A percentile compares a stretch with the other conserved stretches of the same genome.
Conservation (phyloP, 805 yeast species). For the Candida coleopterorum region DNA sequence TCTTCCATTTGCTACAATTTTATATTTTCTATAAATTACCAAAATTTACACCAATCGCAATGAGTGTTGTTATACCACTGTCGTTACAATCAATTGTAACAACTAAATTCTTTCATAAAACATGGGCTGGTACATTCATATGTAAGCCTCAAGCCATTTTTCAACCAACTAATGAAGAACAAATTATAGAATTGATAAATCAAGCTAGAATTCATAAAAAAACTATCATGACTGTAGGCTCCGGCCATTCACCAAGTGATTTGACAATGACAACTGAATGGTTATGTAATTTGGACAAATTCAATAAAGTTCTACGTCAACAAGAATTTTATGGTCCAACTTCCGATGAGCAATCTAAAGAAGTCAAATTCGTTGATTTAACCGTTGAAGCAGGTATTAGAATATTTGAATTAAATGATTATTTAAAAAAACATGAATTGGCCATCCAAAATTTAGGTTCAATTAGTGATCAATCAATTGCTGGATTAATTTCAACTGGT, state of each 20-base stretch:
- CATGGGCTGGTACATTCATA: conserved; percentile 90
- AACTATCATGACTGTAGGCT: conserved; percentile 80
- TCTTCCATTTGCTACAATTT: too few species aligned
- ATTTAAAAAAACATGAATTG: conserved; percentile 56
- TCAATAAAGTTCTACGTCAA: conserved; percentile 50
- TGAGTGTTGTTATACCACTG: conserved; percentile 31
- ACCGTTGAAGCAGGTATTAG: conserved; percentile 94
- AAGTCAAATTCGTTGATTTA: conserved; percentile 73
- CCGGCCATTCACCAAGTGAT: conserved; percentile 94
- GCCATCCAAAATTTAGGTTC: conserved; percentile 93
- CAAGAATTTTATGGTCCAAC: conserved; percentile 43
- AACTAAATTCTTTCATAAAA: conserved; percentile 45
- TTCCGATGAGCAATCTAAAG: conserved; percentile 16
- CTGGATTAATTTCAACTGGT: conserved; percentile 95
- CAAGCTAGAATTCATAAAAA: conserved; percentile 55
- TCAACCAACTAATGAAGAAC: conserved; percentile 71
- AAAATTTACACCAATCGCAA: too few species aligned
- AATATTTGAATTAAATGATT: conserved; percentile 66
- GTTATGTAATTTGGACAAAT: conserved; percentile 80
- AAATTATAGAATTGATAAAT: conserved; percentile 61
- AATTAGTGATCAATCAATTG: conserved; percentile 87
- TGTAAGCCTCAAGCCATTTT: conserved; percentile 74
- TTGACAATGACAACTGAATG: conserved; percentile 85
- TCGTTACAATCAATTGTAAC: conserved; percentile 31
- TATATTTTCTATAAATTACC: too few species aligned